Conservation (phyloP, 1,284 basidiomycete genomes). For the Pholiota adiposa region DNA sequence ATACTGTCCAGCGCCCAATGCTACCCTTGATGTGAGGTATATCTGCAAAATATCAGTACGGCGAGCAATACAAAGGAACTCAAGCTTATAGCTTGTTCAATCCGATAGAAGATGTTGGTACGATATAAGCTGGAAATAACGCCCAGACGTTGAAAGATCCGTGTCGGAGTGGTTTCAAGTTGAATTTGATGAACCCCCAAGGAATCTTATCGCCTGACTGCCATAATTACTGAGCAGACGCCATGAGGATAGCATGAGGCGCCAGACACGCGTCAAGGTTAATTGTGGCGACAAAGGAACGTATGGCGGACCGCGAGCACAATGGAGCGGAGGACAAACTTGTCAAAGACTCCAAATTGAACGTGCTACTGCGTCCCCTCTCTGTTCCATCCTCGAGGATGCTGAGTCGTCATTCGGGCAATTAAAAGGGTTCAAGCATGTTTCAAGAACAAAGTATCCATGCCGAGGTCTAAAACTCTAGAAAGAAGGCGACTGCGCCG, state of each 20-base stretch:
- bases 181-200: neutral
- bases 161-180: neutral
- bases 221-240: conserved; percentile 1
- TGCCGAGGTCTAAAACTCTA: no score
- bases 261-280: neutral
- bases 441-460: no score
- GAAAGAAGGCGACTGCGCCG: no score
- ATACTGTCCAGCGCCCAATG: neutral
- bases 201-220: conserved; percentile 4
- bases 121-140: neutral
- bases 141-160: neutral
- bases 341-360: neutral
- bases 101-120: neutral
- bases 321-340: neutral
- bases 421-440: no score
- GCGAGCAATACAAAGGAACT: neutral
- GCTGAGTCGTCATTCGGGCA: no score
- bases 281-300: neutral
- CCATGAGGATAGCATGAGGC: conserved; percentile 7
- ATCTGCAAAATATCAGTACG: neutral
- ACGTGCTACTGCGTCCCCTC: no score
- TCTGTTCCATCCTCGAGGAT: no score
- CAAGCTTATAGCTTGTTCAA: neutral
- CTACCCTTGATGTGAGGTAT: neutral
- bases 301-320: neutral